Conservation (phyloP, 306 rosid genomes). For the Mimosa pudica region DNA sequence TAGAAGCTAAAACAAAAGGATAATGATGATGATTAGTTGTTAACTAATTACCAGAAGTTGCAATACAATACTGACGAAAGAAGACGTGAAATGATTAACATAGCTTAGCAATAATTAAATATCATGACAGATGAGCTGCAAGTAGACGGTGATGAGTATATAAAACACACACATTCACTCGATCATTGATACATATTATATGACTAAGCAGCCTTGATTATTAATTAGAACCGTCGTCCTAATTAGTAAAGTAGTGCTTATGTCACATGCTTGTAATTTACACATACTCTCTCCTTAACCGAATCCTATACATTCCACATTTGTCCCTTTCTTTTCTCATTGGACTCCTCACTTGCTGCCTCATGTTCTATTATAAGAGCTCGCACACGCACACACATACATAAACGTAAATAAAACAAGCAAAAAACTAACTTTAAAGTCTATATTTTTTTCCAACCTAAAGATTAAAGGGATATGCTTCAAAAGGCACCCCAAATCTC, state of each 20-base stretch:
- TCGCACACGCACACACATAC: background rate
- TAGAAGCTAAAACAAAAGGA: conserved; percentile 14
- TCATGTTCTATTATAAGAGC: background rate
- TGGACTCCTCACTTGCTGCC: conserved; percentile 23
- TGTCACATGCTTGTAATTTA: conserved; percentile 49
- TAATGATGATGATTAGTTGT: conserved; percentile 21
- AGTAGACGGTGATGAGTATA: conserved; percentile 7
- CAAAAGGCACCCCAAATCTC: conserved; percentile 46
- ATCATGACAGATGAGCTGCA: conserved; percentile 39
- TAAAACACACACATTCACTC: background rate
- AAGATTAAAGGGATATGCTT: conserved; percentile 41
- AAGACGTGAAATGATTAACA: conserved; percentile 31
- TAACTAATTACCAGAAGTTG: conserved; percentile 24
- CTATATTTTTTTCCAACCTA: background rate
- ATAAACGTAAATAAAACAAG: background rate
- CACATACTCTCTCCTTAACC: conserved; percentile 49
- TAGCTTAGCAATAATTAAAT: conserved; percentile 35
- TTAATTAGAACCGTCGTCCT: conserved; percentile 19
- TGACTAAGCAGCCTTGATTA: background rate
- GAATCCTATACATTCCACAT: conserved; percentile 49
- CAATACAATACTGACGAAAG: background rate
- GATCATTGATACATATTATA: background rate
- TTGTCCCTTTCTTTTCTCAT: conserved; percentile 52
- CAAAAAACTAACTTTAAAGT: background rate
- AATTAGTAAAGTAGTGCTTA: conserved; percentile 39